These are phyloP conservation scores for Lactuca saligna DNA, from an alignment of 129 eudicot genomes.

Conservation along the genomic window DNA sequence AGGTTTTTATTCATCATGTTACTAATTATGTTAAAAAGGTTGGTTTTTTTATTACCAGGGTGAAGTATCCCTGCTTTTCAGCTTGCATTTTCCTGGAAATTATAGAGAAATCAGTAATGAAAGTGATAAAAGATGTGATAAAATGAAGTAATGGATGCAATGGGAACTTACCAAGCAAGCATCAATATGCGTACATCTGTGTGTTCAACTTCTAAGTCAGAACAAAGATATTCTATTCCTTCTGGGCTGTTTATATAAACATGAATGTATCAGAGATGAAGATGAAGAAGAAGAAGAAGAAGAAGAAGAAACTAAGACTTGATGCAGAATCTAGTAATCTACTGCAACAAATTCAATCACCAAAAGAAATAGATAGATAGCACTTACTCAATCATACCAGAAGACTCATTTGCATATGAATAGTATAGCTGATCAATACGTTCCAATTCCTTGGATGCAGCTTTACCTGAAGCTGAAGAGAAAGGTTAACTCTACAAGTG, in stretches of 20 bases:
- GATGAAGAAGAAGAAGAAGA: conserved; percentile 1
- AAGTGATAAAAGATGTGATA: conserved; percentile 3
- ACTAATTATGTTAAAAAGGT: neutral
- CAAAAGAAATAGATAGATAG: neutral
- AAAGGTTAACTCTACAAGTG: conserved; percentile 15
- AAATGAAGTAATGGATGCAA: neutral
- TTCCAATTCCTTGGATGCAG: conserved; percentile 84
- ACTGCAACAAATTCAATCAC: conserved; percentile 4
- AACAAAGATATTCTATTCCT: conserved; percentile 84
- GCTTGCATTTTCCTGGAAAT: conserved; percentile 91
- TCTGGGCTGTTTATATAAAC: conserved; percentile 62
- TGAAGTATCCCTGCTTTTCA: conserved; percentile 89
- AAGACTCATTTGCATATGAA: conserved; percentile 61
- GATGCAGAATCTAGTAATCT: neutral
- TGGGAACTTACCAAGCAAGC: conserved; percentile 85
- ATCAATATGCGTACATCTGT: conserved; percentile 86
- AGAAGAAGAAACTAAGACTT: neutral
- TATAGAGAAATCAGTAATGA: conserved; percentile 9
- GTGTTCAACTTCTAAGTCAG: conserved; percentile 88
- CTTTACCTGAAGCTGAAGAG: conserved; percentile 76
- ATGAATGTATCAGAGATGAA: conserved; percentile 19
- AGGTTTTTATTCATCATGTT: neutral
- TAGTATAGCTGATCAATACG: conserved; percentile 77
- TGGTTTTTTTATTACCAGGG: conserved; percentile 53
- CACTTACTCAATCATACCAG: conserved; percentile 87